Evolutionary conservation across 2,329 filamentous ascomycete species (phyloP).

Genomic region (Canariomyces notabilis): DNA sequence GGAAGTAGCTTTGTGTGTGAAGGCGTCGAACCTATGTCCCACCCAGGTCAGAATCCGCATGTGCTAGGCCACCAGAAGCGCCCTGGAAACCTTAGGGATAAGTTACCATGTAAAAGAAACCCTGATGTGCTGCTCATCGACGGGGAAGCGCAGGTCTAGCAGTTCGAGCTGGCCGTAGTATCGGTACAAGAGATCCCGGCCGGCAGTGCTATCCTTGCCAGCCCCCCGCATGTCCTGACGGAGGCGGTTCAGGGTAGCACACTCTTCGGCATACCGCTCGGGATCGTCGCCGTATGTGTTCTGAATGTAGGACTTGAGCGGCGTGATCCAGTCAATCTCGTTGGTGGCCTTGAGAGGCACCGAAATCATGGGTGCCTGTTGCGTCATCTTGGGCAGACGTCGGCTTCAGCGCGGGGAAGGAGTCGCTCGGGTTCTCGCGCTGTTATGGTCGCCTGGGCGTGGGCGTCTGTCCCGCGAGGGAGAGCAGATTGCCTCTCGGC

Average conservation of each 20-base stretch:
- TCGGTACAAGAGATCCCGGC: constrained; percentile 86
- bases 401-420: constrained; percentile 5
- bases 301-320: constrained; percentile 89
- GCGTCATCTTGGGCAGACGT: constrained; percentile 53
- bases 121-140: constrained; percentile 98
- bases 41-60: constrained; percentile 16
- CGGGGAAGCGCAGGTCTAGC: constrained; percentile 87
- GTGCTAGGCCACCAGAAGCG: not conserved
- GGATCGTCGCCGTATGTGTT: constrained; percentile 94
- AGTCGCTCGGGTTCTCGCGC: not conserved
- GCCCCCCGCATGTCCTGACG: constrained; percentile 98
- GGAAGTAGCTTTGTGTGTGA: constrained; percentile 94
- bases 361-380: constrained; percentile 93
- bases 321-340: constrained; percentile 96
- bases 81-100: not conserved
- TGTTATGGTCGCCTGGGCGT: constrained; percentile 1
- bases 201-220: constrained; percentile 91
- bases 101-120: constrained; percentile 95
- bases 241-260: constrained; percentile 85
- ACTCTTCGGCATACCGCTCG: constrained; percentile 93
- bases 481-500: not conserved
- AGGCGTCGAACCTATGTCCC: constrained; percentile 87
- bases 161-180: constrained; percentile 98
- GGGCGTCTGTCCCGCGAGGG: not conserved
- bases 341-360: constrained; percentile 89